Percentiles rank a stretch among this genome's conserved stretches.
These are phyloP conservation scores for Fragilariopsis cylindrus DNA, from an alignment of 108 stramenopile species.

Conservation along the genomic window DNA sequence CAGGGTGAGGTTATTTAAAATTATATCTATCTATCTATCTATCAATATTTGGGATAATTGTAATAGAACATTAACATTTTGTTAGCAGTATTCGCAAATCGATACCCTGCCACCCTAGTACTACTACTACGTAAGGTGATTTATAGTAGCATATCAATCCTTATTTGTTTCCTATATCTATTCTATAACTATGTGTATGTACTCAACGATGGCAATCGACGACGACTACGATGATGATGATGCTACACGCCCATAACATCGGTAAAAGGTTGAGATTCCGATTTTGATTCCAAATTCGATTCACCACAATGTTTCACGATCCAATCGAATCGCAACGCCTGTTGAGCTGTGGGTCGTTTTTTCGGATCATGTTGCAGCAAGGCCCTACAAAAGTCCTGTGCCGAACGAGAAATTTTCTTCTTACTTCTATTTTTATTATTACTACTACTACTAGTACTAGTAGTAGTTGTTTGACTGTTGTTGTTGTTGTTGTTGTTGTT, in stretches of 20 bases:
- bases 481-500: not conserved
- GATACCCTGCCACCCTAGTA: too few species aligned
- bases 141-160: too few species aligned
- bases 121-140: too few species aligned
- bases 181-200: not conserved
- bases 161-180: too few species aligned
- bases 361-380: slow-evolving; percentile 25
- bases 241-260: not conserved
- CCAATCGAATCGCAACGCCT: slow-evolving; percentile 21
- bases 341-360: slow-evolving; percentile 24
- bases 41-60: too few species aligned
- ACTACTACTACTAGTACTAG: not conserved
- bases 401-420: not conserved
- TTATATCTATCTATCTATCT: too few species aligned
- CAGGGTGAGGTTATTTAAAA: too few species aligned
- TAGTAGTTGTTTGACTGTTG: not conserved
- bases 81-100: too few species aligned
- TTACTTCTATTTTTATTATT: not conserved
- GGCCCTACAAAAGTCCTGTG: slow-evolving; percentile 16
- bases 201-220: not conserved
- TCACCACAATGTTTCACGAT: slow-evolving; percentile 7
- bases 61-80: too few species aligned
- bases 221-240: not conserved
- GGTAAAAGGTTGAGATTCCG: not conserved
- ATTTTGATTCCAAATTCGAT: not conserved